Base-by-base conservation (phyloP, 768 basidiomycete species). In the Lactarius hengduanensis region DNA sequence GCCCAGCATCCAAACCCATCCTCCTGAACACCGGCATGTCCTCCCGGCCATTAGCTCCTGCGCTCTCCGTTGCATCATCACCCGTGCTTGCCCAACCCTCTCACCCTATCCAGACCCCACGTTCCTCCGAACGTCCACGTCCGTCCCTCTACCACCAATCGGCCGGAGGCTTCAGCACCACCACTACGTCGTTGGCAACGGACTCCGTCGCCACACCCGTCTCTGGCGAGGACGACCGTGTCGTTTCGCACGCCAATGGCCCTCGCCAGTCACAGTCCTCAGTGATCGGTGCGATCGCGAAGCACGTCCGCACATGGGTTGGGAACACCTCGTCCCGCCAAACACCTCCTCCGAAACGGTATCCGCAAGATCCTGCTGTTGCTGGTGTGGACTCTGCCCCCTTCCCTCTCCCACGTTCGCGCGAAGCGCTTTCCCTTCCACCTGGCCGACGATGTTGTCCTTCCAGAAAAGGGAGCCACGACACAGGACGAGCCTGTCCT, bases 131-230 rank as follows among this genome's bases (percentile, higher is more conserved):
- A 15, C 66, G 66, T n/a, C 26, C 26, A 2, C 59, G 57, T 41
- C 22, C 67, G 1, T 63, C 65, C 13, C 50, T 64, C 9, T 64
- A 70, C 38, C 63, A 50, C 16, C 67, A 69, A 30, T 70, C 71
- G 11, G 56, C 65, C 1, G 65, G 57, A 18, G 66, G 47, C 34
- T 55, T 64, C 45, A 68, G 64, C 60, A 58, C 59, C 20, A 68
- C 63, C n/a, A 73, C 70, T 16, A 71, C 72, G 15, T 65, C 72
- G 26, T 53, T 63, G 45, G 55, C 72, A 13, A 73, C 71, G 45
- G 73, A 75, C 15, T 66, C 75, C 0, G 74, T 75, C 59, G 80
- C 80, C 64, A 74, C 78, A 2, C 69, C 76, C 16, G 28, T 67
- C 34, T 67, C 66, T 38, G 62, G 62, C 22, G 67, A 68, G 15